Conservation (phyloP, 129 eudicot genomes). For the Oenanthe sinensis region DNA sequence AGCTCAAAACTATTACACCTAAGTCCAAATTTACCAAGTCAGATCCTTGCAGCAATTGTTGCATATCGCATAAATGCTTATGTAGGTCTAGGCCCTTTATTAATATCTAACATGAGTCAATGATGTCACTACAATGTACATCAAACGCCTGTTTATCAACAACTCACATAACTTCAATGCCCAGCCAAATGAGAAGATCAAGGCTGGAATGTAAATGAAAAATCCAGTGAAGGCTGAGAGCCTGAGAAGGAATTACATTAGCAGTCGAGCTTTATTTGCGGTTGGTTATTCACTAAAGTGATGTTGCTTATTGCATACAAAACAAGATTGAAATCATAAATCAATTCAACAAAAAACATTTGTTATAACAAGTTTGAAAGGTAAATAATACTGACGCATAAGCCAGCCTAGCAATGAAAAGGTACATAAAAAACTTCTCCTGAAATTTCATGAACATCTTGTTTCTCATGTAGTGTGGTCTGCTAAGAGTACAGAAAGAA, state of each 20-base stretch:
- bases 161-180: no score
- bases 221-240: background rate
- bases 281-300: background rate
- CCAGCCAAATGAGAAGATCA: background rate
- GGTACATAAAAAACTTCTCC: background rate
- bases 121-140: background rate
- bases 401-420: background rate
- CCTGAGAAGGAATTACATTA: background rate
- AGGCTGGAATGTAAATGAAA: background rate
- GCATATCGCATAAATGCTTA: background rate
- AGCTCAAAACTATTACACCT: background rate
- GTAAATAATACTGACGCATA: constrained; percentile 5
- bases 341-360: background rate
- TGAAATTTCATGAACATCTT: background rate
- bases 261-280: background rate
- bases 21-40: no score
- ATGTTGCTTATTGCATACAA: background rate
- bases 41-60: background rate
- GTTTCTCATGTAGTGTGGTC: background rate
- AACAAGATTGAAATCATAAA: background rate
- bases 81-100: background rate
- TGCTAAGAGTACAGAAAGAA: background rate
- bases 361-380: background rate
- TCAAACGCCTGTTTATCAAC: background rate
- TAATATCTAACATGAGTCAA: background rate